phyloP scores from a whole-genome alignment of 345 rosid species.

The Eucalyptus pauciflora region DNA sequence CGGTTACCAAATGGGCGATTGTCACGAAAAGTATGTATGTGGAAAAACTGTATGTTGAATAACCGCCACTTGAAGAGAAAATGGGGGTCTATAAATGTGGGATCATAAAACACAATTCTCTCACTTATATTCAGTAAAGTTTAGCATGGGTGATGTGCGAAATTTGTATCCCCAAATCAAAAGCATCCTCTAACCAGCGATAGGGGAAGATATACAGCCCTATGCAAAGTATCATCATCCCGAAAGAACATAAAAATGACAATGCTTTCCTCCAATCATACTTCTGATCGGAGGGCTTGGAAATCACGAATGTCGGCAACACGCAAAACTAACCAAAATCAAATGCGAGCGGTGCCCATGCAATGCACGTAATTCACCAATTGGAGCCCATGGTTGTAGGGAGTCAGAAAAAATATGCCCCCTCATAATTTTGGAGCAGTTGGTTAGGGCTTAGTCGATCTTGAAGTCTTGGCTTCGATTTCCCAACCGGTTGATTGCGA shows the following conservation, averaged over 20 bases:
- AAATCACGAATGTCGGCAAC: not conserved
- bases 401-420: not conserved
- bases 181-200: not conserved
- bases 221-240: not conserved
- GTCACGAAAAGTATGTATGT: too few species aligned
- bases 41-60: too few species aligned
- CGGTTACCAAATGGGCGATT: too few species aligned
- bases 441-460: too few species aligned
- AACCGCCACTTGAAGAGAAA: too few species aligned
- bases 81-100: too few species aligned
- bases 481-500: too few species aligned
- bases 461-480: too few species aligned
- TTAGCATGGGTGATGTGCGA: not conserved
- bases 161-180: not conserved
- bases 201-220: not conserved
- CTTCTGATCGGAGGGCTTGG: not conserved
- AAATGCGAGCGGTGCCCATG: not conserved
- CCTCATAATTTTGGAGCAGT: not conserved
- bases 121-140: not conserved
- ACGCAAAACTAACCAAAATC: not conserved
- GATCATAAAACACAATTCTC: too few species aligned
- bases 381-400: not conserved
- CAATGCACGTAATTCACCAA: not conserved
- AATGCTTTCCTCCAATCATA: not conserved
- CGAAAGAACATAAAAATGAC: not conserved